Percentiles rank a stretch among this genome's conserved stretches.
These are phyloP conservation scores for Amaranthus tricolor DNA, from an alignment of 179 eudicot species.

Conservation along the genomic window DNA sequence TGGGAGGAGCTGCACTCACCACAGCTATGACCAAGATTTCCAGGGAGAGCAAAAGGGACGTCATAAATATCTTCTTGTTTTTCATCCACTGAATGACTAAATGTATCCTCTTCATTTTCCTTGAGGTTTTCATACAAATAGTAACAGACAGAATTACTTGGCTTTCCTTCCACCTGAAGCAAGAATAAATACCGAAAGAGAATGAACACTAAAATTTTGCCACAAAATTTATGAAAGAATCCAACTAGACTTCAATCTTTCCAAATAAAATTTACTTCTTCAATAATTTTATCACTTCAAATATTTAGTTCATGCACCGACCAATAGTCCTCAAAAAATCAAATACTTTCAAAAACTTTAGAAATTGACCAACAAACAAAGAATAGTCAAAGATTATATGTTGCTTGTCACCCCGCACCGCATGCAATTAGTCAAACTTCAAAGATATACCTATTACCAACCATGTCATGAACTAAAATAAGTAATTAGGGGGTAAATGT, in stretches of 20 bases:
- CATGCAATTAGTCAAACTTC: background rate
- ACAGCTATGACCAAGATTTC: constrained; percentile 36
- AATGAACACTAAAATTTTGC: background rate
- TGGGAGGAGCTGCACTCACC: constrained; percentile 46
- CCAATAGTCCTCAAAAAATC: background rate
- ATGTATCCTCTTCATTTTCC: constrained; percentile 57
- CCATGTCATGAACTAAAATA: background rate
- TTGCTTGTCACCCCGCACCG: background rate
- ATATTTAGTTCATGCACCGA: constrained; percentile 6
- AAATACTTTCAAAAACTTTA: background rate
- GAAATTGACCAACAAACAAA: background rate
- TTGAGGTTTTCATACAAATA: constrained; percentile 84
- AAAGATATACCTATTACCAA: background rate
- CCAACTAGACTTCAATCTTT: background rate
- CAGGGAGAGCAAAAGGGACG: constrained; percentile 58
- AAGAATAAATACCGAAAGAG: constrained; percentile 12
- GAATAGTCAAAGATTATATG: background rate
- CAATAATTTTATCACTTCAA: background rate
- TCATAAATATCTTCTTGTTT: constrained; percentile 35
- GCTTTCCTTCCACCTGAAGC: constrained; percentile 73
- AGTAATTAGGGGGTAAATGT: background rate
- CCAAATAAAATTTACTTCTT: background rate
- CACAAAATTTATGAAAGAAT: background rate
- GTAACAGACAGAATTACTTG: constrained; percentile 56
- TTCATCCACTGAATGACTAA: constrained; percentile 52